Percentiles rank a stretch among this genome's conserved stretches.
These are phyloP conservation scores for Aurifilum marmelostoma DNA, from an alignment of 2,329 filamentous ascomycete genomes.

Conservation along the genomic window DNA sequence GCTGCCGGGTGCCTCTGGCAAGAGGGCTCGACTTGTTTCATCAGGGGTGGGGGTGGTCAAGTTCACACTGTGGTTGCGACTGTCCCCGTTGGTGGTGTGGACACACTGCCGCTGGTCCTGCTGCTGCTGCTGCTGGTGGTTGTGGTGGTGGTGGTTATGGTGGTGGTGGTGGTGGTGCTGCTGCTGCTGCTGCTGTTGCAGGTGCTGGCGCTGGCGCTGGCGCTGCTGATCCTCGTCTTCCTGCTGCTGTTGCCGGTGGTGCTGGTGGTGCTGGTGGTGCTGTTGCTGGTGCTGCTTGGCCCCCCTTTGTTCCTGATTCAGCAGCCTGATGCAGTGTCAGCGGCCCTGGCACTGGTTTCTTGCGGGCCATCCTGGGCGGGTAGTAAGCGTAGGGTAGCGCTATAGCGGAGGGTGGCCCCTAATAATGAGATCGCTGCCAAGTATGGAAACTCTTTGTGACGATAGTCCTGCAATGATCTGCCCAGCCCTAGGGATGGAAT, in stretches of 20 bases:
- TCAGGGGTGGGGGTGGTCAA: constrained; percentile 34
- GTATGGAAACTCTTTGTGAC: background rate
- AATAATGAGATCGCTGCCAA: background rate
- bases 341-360: constrained; percentile 28
- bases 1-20: constrained; percentile 32
- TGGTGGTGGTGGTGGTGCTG: background rate
- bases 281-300: constrained; percentile 5
- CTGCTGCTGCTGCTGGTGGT: background rate
- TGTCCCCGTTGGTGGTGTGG: background rate
- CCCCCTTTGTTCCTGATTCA: background rate
- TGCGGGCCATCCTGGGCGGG: constrained; percentile 22
- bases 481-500: background rate
- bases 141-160: constrained; percentile 1
- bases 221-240: background rate
- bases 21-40: constrained; percentile 33
- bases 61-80: constrained; percentile 17
- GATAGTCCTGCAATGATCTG: background rate
- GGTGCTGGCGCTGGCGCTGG: constrained; percentile 13
- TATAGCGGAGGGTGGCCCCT: background rate
- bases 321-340: constrained; percentile 16
- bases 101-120: constrained; percentile 6
- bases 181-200: background rate
- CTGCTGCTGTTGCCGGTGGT: no score
- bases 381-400: background rate
- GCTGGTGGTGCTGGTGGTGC: background rate